These are phyloP conservation scores for Mycena haematopus DNA, from an alignment of 768 basidiomycete genomes.

Conservation along the genomic window DNA sequence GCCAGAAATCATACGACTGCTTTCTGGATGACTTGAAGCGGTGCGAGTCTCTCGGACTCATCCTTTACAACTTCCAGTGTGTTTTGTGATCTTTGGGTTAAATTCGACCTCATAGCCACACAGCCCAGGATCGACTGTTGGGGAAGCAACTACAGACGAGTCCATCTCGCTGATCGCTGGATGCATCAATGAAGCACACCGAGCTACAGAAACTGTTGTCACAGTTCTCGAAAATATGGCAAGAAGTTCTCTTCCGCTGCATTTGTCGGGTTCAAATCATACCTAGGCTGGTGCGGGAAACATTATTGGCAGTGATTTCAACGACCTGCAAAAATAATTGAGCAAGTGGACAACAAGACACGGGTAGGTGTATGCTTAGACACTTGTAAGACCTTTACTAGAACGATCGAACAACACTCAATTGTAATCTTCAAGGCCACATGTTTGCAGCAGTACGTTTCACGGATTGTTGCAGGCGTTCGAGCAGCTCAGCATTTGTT, in stretches of 20 bases:
- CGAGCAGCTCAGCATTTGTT: neutral
- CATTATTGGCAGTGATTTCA: constrained; percentile 74
- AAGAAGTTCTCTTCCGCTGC: constrained; percentile 4
- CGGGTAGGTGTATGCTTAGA: constrained; percentile 86
- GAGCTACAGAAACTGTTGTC: constrained; percentile 59
- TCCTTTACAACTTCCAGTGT: constrained; percentile 86
- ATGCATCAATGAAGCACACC: constrained; percentile 77
- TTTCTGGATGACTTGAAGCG: constrained; percentile 84
- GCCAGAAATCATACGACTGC: constrained; percentile 76
- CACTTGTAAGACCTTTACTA: constrained; percentile 60
- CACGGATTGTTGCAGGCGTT: too few species aligned
- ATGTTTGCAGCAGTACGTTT: constrained; percentile 73
- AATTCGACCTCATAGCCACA: constrained; percentile 8
- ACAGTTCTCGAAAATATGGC: constrained; percentile 89
- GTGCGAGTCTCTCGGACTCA: constrained; percentile 77
- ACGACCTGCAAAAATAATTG: constrained; percentile 75
- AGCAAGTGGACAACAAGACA: constrained; percentile 70
- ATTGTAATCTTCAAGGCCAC: constrained; percentile 57
- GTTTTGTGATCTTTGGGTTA: constrained; percentile 37
- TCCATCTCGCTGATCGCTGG: constrained; percentile 71
- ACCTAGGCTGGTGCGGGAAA: constrained; percentile 79
- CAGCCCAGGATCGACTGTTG: constrained; percentile 87
- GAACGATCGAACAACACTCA: neutral
- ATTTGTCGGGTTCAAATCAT: neutral
- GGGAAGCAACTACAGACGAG: constrained; percentile 62